Evolutionary conservation across 2,329 filamentous ascomycete species (phyloP).

Genomic region (Aspergillus amoenus): DNA sequence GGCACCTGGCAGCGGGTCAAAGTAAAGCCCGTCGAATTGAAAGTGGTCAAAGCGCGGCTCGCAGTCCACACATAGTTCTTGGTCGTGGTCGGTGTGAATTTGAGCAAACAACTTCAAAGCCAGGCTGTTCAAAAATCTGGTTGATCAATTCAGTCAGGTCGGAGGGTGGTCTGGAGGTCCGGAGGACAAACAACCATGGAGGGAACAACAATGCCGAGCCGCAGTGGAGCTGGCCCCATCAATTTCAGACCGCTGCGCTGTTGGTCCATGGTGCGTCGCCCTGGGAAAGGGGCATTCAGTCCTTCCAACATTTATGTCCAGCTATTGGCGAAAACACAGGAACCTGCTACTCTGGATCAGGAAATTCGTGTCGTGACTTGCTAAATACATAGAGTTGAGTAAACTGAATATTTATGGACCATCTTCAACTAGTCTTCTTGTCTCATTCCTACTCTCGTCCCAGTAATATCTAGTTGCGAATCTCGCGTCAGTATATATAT

Average conservation of each 20-base stretch:
- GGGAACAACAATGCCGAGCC: constrained; percentile 14
- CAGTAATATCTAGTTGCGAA: not conserved
- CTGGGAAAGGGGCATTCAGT: constrained; percentile 10
- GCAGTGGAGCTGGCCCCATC: constrained; percentile 32
- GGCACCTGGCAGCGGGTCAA: not conserved
- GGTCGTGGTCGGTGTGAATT: not conserved
- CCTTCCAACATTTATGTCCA: not conserved
- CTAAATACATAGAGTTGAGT: too few relatives aligned
- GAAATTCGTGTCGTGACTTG: not conserved
- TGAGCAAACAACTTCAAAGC: not conserved
- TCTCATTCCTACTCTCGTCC: not conserved
- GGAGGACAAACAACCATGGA: constrained; percentile 23
- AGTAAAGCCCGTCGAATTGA: not conserved
- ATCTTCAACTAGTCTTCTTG: not conserved
- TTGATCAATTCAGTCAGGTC: constrained; percentile 2
- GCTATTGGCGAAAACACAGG: not conserved
- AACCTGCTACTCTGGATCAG: not conserved
- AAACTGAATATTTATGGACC: too few relatives aligned
- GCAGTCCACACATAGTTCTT: not conserved
- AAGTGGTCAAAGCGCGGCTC: not conserved
- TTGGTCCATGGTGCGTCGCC: not conserved
- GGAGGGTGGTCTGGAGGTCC: constrained; percentile 5
- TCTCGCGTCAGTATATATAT: not conserved
- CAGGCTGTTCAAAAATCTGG: not conserved
- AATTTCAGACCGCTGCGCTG: not conserved